Evolutionary conservation across 306 rosid genomes (phyloP), one percentile per base, ranked within the genome.

Genomic region (Cucurbita moschata): DNA sequence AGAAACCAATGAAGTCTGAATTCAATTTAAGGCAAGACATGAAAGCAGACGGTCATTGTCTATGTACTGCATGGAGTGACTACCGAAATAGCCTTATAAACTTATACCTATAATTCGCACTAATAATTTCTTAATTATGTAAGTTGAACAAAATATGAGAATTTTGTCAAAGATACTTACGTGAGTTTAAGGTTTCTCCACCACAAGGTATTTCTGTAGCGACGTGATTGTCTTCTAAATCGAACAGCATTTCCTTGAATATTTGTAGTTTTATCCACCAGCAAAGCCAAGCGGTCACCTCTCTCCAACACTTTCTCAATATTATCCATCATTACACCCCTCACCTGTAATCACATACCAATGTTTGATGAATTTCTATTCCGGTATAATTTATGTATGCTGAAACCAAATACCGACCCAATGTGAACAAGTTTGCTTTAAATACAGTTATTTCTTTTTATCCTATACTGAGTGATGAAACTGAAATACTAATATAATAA

Each of bases 201-300:
- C 92, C 96, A 89, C 40, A 85, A 82, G 9, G 85, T 78, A 73
- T 76, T 89, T 78, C 84, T 86, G 79, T 86, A 88, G 14, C 89
- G 89, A 5, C 96, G 92, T 75, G 96, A 87, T 77, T 87, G 92
- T 84, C 86, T 89, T 74, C 87, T 76, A 80, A 89, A 87, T 80
- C 96, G 90, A 75, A 87, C 73, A 37, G 92, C 82, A 65, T 89
- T 85, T 73, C 92, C 96, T 80, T 87, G 96, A 88, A 89, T 81
- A 49, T 82, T 78, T 11, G 82, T 72, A 46, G 92, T 80, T 85
- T 89, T 87, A 72, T 89, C 92, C 70, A 89, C 96, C 81, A 89
- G 82, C 84, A 89, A 78, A 54, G 88, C 86, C 83, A 89, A 81
- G 13, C 92, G 79, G 65, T 87, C 96, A 19, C 92, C 92, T 81